Evolutionary conservation across 2,329 filamentous ascomycete genomes (phyloP).

Genomic region (Fusarium sp.): DNA sequence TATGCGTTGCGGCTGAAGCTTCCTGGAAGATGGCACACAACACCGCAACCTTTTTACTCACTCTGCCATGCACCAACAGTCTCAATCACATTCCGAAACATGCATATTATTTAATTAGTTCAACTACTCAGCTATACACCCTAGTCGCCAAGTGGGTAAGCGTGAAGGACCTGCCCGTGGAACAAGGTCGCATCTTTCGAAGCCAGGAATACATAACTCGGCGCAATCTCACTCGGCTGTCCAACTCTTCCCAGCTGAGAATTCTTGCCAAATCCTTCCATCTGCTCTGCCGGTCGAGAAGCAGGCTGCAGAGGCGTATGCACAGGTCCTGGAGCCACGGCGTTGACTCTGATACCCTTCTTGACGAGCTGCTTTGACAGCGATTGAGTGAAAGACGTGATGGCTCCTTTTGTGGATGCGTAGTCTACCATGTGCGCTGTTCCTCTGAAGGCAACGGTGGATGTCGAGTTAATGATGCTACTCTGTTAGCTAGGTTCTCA

Average conservation of each 20-base stretch:
- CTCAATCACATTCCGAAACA: neutral
- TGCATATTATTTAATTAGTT: rapidly evolving
- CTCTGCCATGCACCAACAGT: neutral
- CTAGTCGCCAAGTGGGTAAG: slow-evolving; percentile 54
- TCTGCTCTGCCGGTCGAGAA: slow-evolving; percentile 55
- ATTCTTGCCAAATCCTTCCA: slow-evolving; percentile 56
- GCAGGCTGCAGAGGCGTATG: slow-evolving; percentile 58
- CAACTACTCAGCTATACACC: neutral
- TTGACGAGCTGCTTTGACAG: slow-evolving; percentile 63
- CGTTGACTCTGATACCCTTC: slow-evolving; percentile 67
- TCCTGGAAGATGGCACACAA: rapidly evolving
- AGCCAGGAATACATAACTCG: slow-evolving; percentile 54
- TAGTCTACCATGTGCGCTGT: slow-evolving; percentile 64
- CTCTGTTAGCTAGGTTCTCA: neutral
- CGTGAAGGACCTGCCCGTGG: slow-evolving; percentile 53
- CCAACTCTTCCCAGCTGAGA: slow-evolving; percentile 52
- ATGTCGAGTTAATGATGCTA: slow-evolving; percentile 67
- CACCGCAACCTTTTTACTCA: rapidly evolving
- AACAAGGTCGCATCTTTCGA: slow-evolving; percentile 53
- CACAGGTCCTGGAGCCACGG: slow-evolving; percentile 55
- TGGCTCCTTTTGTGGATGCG: slow-evolving; percentile 66
- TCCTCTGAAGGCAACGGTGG: slow-evolving; percentile 64
- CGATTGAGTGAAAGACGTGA: slow-evolving; percentile 64
- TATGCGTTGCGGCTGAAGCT: neutral
- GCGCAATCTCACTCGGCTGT: slow-evolving; percentile 57